phyloP scores from a whole-genome alignment of 176 grass and related monocot species.

The Leersia perrieri region DNA sequence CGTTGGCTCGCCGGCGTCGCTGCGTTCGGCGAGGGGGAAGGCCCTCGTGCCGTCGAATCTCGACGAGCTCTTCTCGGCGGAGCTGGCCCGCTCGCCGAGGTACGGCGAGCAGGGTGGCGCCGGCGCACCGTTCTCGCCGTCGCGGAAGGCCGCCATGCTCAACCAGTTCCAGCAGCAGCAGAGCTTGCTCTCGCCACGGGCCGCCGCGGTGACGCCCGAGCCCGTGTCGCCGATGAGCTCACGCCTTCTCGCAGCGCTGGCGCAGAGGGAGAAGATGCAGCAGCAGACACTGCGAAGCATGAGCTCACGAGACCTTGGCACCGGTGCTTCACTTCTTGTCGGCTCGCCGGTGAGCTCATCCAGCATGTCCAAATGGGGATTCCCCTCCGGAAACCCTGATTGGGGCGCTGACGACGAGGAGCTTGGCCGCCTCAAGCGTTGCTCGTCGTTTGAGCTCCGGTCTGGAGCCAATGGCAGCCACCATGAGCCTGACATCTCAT shows the following conservation, averaged over 20 bases:
- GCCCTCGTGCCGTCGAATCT: slow-evolving; percentile 44
- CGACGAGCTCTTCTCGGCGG: slow-evolving; percentile 49
- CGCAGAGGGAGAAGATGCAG: slow-evolving; percentile 61
- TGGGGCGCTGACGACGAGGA: slow-evolving; percentile 63
- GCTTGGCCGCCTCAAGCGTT: slow-evolving; percentile 53
- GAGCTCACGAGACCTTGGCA: slow-evolving; percentile 62
- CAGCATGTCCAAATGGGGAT: slow-evolving; percentile 58
- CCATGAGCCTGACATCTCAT: slow-evolving; percentile 63
- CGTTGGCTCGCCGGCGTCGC: slow-evolving; percentile 24
- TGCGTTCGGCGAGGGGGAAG: slow-evolving; percentile 44
- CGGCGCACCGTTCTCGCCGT: slow-evolving; percentile 36
- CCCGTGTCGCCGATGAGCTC: slow-evolving; percentile 59
- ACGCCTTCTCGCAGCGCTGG: slow-evolving; percentile 37
- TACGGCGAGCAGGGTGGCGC: slow-evolving; percentile 38
- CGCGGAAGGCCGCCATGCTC: slow-evolving; percentile 43
- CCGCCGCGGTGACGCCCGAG: not conserved
- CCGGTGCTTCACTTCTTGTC: slow-evolving; percentile 25
- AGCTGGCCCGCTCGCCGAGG: slow-evolving; percentile 40
- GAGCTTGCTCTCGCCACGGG: slow-evolving; percentile 47
- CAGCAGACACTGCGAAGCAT: slow-evolving; percentile 68
- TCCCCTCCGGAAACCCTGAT: slow-evolving; percentile 43
- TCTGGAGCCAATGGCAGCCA: slow-evolving; percentile 20
- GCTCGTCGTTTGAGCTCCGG: slow-evolving; percentile 54
- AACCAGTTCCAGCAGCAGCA: slow-evolving; percentile 67
- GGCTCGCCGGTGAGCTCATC: slow-evolving; percentile 48